These are phyloP conservation scores for Ceratobasidium sp. DNA, from an alignment of 1,284 basidiomycete species.

Conservation along the genomic window DNA sequence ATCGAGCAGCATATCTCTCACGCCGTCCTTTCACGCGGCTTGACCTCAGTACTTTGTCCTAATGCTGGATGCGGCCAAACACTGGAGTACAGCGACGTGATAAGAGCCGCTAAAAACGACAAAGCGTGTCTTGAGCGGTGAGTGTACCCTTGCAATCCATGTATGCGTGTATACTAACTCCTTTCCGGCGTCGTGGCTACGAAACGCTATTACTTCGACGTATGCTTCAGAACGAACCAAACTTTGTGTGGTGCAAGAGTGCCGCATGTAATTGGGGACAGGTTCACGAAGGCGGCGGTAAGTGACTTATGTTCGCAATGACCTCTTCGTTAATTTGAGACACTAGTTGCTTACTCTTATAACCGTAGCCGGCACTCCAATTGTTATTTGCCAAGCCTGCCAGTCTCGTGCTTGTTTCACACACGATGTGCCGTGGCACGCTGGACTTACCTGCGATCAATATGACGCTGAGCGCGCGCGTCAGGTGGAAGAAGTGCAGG, in stretches of 20 bases:
- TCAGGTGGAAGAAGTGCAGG: not conserved
- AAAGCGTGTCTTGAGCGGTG: conserved; percentile 12
- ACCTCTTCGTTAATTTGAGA: too few relatives aligned
- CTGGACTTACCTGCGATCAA: conserved; percentile 33
- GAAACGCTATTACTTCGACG: conserved; percentile 36
- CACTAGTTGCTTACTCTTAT: not conserved
- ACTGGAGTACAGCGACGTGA: conserved; percentile 12
- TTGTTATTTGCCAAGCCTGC: conserved; percentile 37
- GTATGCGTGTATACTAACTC: not conserved
- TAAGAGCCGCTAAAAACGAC: not conserved
- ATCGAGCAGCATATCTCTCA: conserved; percentile 22
- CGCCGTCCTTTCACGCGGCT: not conserved
- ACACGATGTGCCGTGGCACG: conserved; percentile 41
- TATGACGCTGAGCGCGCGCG: conserved; percentile 8
- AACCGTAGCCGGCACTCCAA: not conserved
- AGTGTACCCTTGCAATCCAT: not conserved
- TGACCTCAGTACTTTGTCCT: not conserved
- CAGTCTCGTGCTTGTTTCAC: conserved; percentile 10
- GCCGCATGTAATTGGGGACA: conserved; percentile 24
- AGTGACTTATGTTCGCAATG: too few relatives aligned
- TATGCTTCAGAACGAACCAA: conserved; percentile 6
- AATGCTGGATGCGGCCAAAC: conserved; percentile 4
- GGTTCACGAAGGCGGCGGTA: conserved; percentile 35
- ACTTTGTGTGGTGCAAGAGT: conserved; percentile 41
- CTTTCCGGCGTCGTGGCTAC: conserved; percentile 7